These are phyloP conservation scores for Cytospora mali DNA, from an alignment of 2,329 filamentous ascomycete species.

Conservation along the genomic window DNA sequence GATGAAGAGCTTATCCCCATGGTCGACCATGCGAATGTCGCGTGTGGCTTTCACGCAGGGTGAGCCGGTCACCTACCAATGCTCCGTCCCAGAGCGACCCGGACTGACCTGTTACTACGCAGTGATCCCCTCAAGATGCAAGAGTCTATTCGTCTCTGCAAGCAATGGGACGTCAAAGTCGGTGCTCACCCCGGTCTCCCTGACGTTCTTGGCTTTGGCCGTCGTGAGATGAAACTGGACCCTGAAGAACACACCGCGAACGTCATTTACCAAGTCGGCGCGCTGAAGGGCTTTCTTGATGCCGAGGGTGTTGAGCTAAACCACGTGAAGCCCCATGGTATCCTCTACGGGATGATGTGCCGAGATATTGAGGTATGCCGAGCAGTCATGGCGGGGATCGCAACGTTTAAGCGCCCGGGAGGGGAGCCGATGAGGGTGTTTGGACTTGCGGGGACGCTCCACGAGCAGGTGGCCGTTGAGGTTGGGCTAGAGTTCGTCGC, in stretches of 20 bases:
- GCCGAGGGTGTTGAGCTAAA: conserved; percentile 57
- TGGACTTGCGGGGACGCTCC: conserved; percentile 34
- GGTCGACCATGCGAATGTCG: conserved; percentile 63
- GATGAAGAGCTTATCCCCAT: conserved; percentile 61
- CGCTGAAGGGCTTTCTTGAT: conserved; percentile 61
- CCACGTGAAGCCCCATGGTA: conserved; percentile 63
- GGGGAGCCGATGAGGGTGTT: conserved; percentile 31
- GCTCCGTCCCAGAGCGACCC: neutral
- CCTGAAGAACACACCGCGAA: conserved; percentile 60
- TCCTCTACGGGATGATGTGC: conserved; percentile 37
- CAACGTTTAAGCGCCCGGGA: conserved; percentile 23
- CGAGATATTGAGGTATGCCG: conserved; percentile 32
- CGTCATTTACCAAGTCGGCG: conserved; percentile 65
- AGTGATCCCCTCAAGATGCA: conserved; percentile 68
- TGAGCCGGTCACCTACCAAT: conserved; percentile 48
- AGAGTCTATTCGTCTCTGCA: conserved; percentile 60
- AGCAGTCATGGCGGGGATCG: conserved; percentile 34
- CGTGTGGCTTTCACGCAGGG: conserved; percentile 62
- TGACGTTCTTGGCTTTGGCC: conserved; percentile 67
- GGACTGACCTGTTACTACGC: conserved; percentile 44
- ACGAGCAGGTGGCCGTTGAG: conserved; percentile 33
- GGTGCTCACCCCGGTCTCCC: conserved; percentile 67
- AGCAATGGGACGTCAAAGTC: conserved; percentile 56
- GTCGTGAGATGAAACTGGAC: conserved; percentile 61
- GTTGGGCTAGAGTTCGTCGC: conserved; percentile 34